Base-by-base conservation (phyloP, 148 eudicot species). In the Fallopia convolvulus region DNA sequence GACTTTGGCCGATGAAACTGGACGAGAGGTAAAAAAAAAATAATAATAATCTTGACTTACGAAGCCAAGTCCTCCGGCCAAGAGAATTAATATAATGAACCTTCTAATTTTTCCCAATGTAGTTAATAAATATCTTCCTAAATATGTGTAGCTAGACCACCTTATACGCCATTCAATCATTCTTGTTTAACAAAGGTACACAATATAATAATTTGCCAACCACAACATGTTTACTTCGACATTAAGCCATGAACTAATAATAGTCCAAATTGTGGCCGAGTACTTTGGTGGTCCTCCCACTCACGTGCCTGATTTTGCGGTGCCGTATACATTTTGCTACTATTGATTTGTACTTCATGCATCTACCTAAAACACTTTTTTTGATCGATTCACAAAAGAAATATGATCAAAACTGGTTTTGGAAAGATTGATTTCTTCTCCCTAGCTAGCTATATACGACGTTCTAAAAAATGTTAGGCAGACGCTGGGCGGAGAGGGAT, bases 211-310 rank as follows among this genome's bases (percentile, higher is more conserved):
- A 55, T 23, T 11, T 10, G 39, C 17, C 70, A 63, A 63, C 70
- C 70, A 30, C 44, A 68, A 68, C 44, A 10, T 68, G 20, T 30
- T 68, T 68, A 36, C 72, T 68, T 68, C 72, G 72, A 68, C 72
- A 36, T 17, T 36, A 68, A 68, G 72, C 72, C 72, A 13, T 68
- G 44, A 68, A 68, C 72, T 68, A 36, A 68, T 68, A 36, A 68
- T 42, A 36, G 32, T 15, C 12, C 72, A 63, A 63, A 26, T 3
- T 36, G 39, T 36, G 21, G 21, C 4, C 4, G 60, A 20, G 18
- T 36, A 0, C 21, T 68, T 68, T 68, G 18, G 44, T 68, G 72
- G 72, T 68, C 46, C 72, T 5, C 46, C 44, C 42, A 33, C 6
- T 7, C 72, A 36, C 46, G 72, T 68, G 72, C 72, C 44, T 65